Evolutionary conservation across 495 filamentous ascomycete genomes (phyloP), one percentile per base, ranked within the genome.

Genomic region (Xylaria castorea): DNA sequence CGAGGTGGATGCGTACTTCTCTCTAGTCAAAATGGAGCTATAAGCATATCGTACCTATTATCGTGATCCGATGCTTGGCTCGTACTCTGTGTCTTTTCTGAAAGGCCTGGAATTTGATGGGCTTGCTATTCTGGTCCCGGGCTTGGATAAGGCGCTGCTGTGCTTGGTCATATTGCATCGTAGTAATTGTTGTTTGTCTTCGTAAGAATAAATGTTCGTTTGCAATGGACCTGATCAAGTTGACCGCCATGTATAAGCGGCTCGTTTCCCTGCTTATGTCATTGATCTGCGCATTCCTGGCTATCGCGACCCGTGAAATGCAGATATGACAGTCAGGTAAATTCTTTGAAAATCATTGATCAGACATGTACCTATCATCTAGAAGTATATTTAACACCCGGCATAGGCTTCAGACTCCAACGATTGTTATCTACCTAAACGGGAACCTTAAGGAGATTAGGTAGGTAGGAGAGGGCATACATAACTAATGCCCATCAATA

Each of bases 251-350:
- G 20, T 42, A 27, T 40, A 22, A 22, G 34, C 48, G n/a, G 27
- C 42, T 30, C 50, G 22, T 25, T 68, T 51, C 20, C 50, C n/a
- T 27, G 46, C 50, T 68, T 68, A 68, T 68, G 50, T 68, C 65
- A 68, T 57, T 68, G 9, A 55, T 30, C 27, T n/a, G 48, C n/a
- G 42, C 5, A 8, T 50, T 18, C 40, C 12, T 50, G 44, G 32
- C 18, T 34, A 32, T 66, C 42, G 46, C 65, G 48, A 67, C 65
- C 40, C 34, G 50, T 42, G 20, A 40, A 42, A 22, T 55, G 65
- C 5, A 40, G n/a, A 36, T 51, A 36, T 0, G n/a, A 34, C 38
- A 40, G 16, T 6, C 46, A n/a, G 27, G 18, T 40, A 57, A 27
- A 32, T 14, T n/a, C 25, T 44, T 30, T n/a, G 50, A 32, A 57